These are phyloP conservation scores for Globisporangium megalacanthum DNA, from an alignment of 352 stramenopile genomes.

Conservation along the genomic window DNA sequence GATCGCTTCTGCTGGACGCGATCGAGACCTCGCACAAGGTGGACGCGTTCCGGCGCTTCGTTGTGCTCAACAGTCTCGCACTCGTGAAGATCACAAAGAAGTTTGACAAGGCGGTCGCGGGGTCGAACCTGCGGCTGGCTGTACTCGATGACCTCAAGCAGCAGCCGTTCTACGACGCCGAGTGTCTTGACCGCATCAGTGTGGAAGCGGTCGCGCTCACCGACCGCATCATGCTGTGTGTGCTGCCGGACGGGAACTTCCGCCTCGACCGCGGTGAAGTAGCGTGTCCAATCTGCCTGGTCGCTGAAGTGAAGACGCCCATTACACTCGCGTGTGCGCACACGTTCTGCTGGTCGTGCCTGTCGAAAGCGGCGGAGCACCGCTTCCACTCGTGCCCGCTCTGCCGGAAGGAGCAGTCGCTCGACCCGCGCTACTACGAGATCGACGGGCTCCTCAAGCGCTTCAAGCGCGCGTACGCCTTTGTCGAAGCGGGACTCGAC, in stretches of 20 bases:
- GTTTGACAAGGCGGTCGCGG: conserved; percentile 52
- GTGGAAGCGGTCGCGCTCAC: conserved; percentile 37
- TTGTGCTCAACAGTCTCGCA: conserved; percentile 73
- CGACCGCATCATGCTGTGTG: conserved; percentile 65
- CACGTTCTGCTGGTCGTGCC: conserved; percentile 80
- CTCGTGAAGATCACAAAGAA: conserved; percentile 84
- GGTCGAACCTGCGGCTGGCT: conserved; percentile 20
- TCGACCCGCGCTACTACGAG: conserved; percentile 76
- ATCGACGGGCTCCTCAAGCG: conserved; percentile 75
- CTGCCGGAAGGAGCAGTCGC: conserved; percentile 63
- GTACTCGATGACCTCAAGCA: conserved; percentile 50
- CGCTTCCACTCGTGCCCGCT: conserved; percentile 71
- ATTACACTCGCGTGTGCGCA: conserved; percentile 70
- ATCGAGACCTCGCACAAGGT: conserved; percentile 59
- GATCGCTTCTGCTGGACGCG: conserved; percentile 42
- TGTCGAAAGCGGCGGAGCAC: conserved; percentile 64
- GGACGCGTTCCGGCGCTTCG: conserved; percentile 70
- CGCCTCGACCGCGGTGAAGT: conserved; percentile 33
- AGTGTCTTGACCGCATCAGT: conserved; percentile 50
- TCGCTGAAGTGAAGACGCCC: conserved; percentile 49
- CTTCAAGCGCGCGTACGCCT: conserved; percentile 66
- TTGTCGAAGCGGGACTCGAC: conserved; percentile 48
- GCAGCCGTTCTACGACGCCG: conserved; percentile 63
- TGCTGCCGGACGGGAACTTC: conserved; percentile 67
- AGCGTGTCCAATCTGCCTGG: conserved; percentile 70